phyloP scores from a whole-genome alignment of 208 protist species.

The Trypanosoma brucei region DNA sequence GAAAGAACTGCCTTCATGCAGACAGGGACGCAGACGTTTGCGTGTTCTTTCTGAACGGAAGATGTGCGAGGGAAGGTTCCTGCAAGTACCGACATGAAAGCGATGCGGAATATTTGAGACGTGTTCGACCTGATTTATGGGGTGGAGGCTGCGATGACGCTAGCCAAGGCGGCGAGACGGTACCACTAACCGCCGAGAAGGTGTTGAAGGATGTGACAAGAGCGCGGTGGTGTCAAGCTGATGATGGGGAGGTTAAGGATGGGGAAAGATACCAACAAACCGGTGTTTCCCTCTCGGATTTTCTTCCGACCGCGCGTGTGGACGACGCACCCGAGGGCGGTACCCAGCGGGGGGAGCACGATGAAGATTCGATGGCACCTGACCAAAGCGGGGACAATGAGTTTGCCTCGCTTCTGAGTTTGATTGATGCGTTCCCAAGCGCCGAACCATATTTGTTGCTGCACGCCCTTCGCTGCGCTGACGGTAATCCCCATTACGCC shows the following conservation, averaged over 20 bases:
- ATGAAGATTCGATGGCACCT: not conserved
- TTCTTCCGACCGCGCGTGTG: not conserved
- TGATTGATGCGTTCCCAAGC: constrained; percentile 51
- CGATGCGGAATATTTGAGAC: constrained; percentile 31
- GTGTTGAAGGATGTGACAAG: no score
- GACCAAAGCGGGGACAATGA: constrained; percentile 24
- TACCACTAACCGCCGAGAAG: no score
- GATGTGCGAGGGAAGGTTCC: constrained; percentile 33
- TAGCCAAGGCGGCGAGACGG: not conserved
- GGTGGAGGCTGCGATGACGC: not conserved
- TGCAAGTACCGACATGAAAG: constrained; percentile 71
- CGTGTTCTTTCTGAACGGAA: constrained; percentile 53
- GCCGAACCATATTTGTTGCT: constrained; percentile 45
- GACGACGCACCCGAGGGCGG: not conserved
- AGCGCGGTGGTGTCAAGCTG: no score
- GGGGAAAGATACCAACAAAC: not conserved
- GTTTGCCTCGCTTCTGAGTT: constrained; percentile 30
- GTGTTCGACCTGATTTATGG: constrained; percentile 11
- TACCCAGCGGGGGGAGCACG: not conserved
- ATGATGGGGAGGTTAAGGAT: not conserved
- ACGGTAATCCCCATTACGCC: constrained; percentile 28
- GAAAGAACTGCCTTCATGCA: constrained; percentile 44
- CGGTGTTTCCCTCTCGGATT: not conserved
- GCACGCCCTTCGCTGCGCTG: constrained; percentile 48
- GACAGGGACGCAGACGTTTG: constrained; percentile 70